Evolutionary conservation across 2,329 filamentous ascomycete species (phyloP).

Genomic region (Dactylellina parvicollis): DNA sequence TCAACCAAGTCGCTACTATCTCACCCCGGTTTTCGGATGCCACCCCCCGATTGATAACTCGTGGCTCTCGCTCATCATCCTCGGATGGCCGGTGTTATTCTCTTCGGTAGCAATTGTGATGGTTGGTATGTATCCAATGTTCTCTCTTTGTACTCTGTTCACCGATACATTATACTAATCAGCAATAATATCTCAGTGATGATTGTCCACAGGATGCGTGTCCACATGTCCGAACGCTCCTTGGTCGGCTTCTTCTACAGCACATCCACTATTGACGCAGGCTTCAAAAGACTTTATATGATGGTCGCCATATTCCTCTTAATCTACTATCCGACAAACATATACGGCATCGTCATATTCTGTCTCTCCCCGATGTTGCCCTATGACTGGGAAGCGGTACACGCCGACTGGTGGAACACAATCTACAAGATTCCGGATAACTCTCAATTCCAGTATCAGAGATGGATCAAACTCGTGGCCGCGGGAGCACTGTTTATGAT

Average conservation of each 20-base stretch:
- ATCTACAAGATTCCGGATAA: conserved; percentile 65
- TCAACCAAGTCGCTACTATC: conserved; percentile 69
- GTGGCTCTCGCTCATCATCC: conserved; percentile 69
- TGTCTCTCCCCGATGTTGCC: conserved; percentile 60
- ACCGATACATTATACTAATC: background rate
- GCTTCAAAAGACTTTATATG: conserved; percentile 71
- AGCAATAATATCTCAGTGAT: conserved; percentile 64
- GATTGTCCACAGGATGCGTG: conserved; percentile 70
- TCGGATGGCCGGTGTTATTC: conserved; percentile 69
- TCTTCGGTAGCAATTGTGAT: conserved; percentile 68
- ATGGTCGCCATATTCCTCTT: conserved; percentile 67
- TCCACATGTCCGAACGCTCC: conserved; percentile 70
- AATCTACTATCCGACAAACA: conserved; percentile 67
- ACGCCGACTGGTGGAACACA: conserved; percentile 65
- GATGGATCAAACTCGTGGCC: conserved; percentile 68
- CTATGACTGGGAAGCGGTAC: conserved; percentile 68
- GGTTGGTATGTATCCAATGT: conserved; percentile 64
- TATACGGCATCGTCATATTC: conserved; percentile 66
- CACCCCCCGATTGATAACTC: conserved; percentile 66
- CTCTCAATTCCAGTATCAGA: conserved; percentile 66
- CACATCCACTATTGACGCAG: conserved; percentile 68
- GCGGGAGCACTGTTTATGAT: conserved; percentile 70
- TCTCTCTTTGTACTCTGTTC: background rate
- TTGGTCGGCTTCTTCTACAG: conserved; percentile 66
- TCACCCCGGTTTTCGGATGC: conserved; percentile 71